phyloP scores from a whole-genome alignment of 116 monocot genomes.

The Cymodocea nodosa region DNA sequence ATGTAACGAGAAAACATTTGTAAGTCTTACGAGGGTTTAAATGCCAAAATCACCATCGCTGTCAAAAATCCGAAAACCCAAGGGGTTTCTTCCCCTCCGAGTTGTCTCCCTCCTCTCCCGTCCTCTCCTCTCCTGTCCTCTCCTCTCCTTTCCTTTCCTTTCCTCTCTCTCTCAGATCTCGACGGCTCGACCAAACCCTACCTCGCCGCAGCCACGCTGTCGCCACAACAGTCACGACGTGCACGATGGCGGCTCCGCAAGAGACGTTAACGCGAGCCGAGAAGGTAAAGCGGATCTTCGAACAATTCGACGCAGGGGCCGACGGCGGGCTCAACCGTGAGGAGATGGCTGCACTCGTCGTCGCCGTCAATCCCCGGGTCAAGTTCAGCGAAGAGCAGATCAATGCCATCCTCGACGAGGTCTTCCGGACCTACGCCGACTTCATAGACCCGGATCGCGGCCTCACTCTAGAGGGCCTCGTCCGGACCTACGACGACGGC shows the following conservation, averaged over 20 bases:
- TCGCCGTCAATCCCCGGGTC: constrained; percentile 86
- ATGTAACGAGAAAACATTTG: too few relatives aligned
- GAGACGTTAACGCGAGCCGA: constrained; percentile 23
- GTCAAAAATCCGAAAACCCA: too few relatives aligned
- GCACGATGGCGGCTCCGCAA: neutral
- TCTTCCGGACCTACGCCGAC: constrained; percentile 87
- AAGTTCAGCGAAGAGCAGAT: constrained; percentile 97
- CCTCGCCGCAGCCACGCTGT: too few relatives aligned
- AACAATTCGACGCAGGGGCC: constrained; percentile 60
- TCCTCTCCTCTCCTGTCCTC: too few relatives aligned
- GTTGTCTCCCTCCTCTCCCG: too few relatives aligned
- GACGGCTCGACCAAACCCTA: too few relatives aligned
- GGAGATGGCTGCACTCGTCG: constrained; percentile 93
- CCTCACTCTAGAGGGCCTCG: constrained; percentile 62
- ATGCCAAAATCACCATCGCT: too few relatives aligned
- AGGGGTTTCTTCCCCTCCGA: too few relatives aligned
- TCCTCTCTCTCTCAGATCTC: too few relatives aligned
- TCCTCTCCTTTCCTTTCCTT: too few relatives aligned
- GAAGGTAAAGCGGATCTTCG: constrained; percentile 84
- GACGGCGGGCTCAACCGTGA: constrained; percentile 85
- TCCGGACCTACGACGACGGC: constrained; percentile 98
- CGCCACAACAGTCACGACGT: too few relatives aligned
- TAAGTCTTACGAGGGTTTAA: too few relatives aligned
- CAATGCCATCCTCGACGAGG: constrained; percentile 95
- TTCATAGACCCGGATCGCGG: constrained; percentile 62